Evolutionary conservation across 202 grass and related monocot species (phyloP), one percentile per base, ranked within the genome.

Genomic region (Cymbopogon flexuosus): DNA sequence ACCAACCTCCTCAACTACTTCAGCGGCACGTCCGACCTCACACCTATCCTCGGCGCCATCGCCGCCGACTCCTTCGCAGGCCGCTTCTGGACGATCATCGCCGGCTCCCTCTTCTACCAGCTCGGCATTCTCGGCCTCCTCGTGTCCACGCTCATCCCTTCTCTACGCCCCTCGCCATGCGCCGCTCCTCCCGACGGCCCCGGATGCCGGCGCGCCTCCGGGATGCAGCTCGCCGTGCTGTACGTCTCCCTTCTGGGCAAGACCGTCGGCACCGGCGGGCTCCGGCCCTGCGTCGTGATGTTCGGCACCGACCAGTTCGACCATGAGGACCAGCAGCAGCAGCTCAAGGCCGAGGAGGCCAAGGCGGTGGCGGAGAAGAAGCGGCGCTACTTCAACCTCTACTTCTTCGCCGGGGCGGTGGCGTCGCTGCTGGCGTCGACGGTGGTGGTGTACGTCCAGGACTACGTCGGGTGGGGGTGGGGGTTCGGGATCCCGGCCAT

Each of bases 301-400:
- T 94, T 94, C 43, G 92, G 92, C 18, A 87, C 92, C 2, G 92
- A 94, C 81, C 92, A 94, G 75, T 74, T 91, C 10, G 81, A 79
- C 9, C 76, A 84, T 4, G 43, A 37, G 21, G 0, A 12, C 5
- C 9, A 36, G 49, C 6, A 36, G 19, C 0, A 18, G 1, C 0
- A 39, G 3, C 0, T 21, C 18, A 64, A 2, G 0, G 33, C 9
- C 65, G 67, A 27, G 12, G 68, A 23, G 2, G 42, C 23, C 0
- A 29, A 8, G 27, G 62, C 45, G 21, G 74, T 16, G 49, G 79
- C 23, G 8, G 79, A 36, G 64, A 3, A 36, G 66, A 87, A 90
- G 68, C 83, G 90, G 78, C 70, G 19, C 39, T 93, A 87, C 86
- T 97, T 97, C 88, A 97, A 93, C 83, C 83, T 97, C 65, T 97